phyloP scores from a whole-genome alignment of 2,329 filamentous ascomycete species.

The Madurella fahalii region DNA sequence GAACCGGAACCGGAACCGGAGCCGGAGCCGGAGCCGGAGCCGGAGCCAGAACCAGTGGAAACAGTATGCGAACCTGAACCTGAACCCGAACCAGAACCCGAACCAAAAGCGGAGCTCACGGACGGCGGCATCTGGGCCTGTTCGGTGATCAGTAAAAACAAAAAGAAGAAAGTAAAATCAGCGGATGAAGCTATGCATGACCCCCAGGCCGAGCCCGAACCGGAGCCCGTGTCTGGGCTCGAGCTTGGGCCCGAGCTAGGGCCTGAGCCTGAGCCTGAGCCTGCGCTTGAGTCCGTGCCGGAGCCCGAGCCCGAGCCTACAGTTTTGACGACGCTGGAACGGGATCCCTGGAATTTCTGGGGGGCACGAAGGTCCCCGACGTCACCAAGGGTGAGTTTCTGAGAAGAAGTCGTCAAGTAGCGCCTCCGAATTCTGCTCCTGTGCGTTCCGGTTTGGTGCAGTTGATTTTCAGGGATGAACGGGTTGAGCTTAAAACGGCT shows the following conservation, averaged over 20 bases:
- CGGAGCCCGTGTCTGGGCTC: background rate
- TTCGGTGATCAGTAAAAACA: too few species aligned
- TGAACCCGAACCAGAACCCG: background rate
- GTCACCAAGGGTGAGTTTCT: slow-evolving; percentile 2
- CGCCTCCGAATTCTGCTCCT: too few species aligned
- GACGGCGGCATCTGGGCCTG: too few species aligned
- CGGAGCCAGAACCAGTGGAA: background rate
- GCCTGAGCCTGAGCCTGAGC: background rate
- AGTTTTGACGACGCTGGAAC: background rate
- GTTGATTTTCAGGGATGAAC: too few species aligned
- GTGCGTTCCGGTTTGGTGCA: too few species aligned
- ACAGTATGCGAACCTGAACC: background rate
- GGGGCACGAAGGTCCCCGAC: slow-evolving; percentile 10
- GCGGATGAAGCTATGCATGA: too few species aligned
- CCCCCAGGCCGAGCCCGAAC: background rate
- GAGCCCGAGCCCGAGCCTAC: background rate
- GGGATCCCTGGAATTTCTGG: slow-evolving; percentile 6
- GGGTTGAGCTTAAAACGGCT: too few species aligned
- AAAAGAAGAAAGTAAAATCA: too few species aligned
- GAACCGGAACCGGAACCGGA: background rate
- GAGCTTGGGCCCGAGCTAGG: background rate
- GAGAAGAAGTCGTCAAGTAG: background rate
- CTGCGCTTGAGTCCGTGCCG: background rate
- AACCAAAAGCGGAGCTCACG: background rate
- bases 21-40: slow-evolving; percentile 3